phyloP scores from a whole-genome alignment of 768 basidiomycete genomes.

The Mycena vulgaris region DNA sequence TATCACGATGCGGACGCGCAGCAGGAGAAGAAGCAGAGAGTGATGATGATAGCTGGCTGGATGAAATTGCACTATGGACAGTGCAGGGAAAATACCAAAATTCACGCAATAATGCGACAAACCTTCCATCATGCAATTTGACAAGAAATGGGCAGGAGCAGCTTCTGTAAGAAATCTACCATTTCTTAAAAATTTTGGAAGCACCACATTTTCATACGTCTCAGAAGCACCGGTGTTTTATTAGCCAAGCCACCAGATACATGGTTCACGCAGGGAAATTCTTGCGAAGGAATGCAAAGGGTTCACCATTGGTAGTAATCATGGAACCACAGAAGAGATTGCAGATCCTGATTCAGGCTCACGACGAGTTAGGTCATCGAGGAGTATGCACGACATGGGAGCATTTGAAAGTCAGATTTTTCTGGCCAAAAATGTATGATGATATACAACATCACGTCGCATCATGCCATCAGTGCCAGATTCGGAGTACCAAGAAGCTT shows the following conservation, averaged over 20 bases:
- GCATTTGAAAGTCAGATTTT: neutral
- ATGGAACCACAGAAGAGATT: neutral
- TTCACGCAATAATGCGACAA: neutral
- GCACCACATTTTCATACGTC: neutral
- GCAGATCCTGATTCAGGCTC: neutral
- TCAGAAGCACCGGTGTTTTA: neutral
- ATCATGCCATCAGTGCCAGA: neutral
- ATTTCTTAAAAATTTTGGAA: neutral
- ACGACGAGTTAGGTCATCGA: neutral
- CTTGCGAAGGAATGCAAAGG: neutral
- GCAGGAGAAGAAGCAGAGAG: neutral
- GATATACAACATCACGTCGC: neutral
- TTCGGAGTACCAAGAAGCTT: neutral
- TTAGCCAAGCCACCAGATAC: neutral
- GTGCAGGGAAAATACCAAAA: neutral
- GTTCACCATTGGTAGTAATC: neutral
- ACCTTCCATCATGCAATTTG: neutral
- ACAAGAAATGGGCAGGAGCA: neutral
- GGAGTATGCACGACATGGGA: neutral
- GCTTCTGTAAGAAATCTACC: neutral
- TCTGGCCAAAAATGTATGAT: neutral
- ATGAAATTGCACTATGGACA: neutral
- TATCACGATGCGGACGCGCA: neutral
- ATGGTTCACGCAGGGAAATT: neutral
- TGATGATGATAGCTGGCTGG: neutral